Base-by-base conservation (phyloP, 2,329 filamentous ascomycete genomes). In the Aureobasidium sp. region DNA sequence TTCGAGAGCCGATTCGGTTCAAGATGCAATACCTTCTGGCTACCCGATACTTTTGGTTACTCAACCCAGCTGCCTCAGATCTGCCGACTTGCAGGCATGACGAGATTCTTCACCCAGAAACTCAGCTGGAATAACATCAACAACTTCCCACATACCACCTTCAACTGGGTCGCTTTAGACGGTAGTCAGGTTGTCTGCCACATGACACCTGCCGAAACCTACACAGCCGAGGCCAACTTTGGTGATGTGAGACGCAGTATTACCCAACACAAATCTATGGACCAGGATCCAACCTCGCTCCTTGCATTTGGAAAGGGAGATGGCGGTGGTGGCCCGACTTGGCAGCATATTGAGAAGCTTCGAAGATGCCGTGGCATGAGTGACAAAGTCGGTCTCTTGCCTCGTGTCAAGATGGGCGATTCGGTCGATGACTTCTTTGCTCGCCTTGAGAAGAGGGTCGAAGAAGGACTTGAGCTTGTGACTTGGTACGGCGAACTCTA, bases 41-140 rank as follows among this genome's bases (percentile, higher is more conserved):
- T 99, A 7, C 94, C 94, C 0, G 94, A 99, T 74, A 99, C 94
- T 0, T 99, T 99, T 77, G 94, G 94, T 15, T 99, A 99, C 77
- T 97, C 92, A 0, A 89, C 88, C 55, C 94, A 99, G 75, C 83
- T 99, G 46, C 94, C 94, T 13, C 94, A 99, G 72, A 80, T 99
- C 46, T 97, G 92, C 72, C 88, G 93, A 3, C 79, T 97, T 32
- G 89, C 94, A n/a, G 93, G 92, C 24, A 97, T 99, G 94, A 89
- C 85, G 63, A 86, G 93, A 37, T 99, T 99, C 80, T 88, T 99
- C 71, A 99, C 94, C 0, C 94, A 99, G 75, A 99, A 99, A 78
- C 81, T 99, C 64, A 97, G 93, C 79, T 99, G 94, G 94, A 97
- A 97, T 79, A 97, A 97, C 74, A 97, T 97, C 82, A 97, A 97